These are phyloP conservation scores for Trichoderma gracile DNA, from an alignment of 2,329 filamentous ascomycete genomes.

Conservation along the genomic window DNA sequence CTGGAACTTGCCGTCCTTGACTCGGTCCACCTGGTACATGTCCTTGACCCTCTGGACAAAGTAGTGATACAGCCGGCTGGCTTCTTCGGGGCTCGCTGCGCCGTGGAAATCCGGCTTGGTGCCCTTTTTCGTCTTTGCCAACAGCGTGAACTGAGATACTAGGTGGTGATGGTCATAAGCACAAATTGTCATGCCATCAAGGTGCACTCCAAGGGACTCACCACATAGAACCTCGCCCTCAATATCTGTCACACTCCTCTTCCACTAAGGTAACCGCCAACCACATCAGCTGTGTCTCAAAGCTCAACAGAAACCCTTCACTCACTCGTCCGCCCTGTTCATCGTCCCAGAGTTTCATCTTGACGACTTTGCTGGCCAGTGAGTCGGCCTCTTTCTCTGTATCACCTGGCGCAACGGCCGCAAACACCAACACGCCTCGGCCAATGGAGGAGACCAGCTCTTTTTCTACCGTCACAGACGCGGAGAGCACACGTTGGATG, in stretches of 20 bases:
- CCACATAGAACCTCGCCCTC: constrained; percentile 91
- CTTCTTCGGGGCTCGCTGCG: constrained; percentile 75
- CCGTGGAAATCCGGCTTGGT: constrained; percentile 94
- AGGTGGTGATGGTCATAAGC: constrained; percentile 20
- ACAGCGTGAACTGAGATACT: constrained; percentile 97
- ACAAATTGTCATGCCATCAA: too few relatives aligned
- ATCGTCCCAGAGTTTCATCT: constrained; percentile 90
- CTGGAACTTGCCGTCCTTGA: constrained; percentile 96
- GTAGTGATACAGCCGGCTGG: constrained; percentile 76
- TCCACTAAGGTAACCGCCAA: constrained; percentile 67
- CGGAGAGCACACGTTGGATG: constrained; percentile 89
- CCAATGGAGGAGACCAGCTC: constrained; percentile 88
- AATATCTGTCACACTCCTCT: constrained; percentile 83
- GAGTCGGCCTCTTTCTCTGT: constrained; percentile 84
- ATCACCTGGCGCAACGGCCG: constrained; percentile 86
- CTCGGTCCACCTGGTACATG: constrained; percentile 69
- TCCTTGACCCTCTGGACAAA: constrained; percentile 77
- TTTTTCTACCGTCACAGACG: constrained; percentile 92
- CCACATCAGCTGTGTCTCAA: neutral
- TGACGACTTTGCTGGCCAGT: constrained; percentile 82
- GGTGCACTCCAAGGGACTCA: constrained; percentile 42
- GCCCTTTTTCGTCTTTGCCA: constrained; percentile 92
- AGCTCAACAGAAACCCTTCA: neutral
- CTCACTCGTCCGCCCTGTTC: constrained; percentile 66
- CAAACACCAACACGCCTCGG: constrained; percentile 85